phyloP scores from a whole-genome alignment of 1,139 yeast species.

The Zygoascus sp. region DNA sequence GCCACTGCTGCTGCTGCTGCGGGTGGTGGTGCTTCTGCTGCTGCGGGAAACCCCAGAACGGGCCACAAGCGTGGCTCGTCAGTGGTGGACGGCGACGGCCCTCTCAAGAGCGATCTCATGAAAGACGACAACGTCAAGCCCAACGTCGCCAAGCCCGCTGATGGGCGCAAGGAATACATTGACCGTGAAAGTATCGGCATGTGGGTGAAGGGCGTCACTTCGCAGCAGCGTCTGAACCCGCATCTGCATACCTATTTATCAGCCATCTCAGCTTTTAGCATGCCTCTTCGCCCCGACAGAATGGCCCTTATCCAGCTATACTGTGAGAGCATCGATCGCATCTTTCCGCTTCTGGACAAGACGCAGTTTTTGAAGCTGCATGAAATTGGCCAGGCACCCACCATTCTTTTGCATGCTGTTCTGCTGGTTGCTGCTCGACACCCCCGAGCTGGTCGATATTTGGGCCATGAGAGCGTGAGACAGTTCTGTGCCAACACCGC shows the following conservation, averaged over 20 bases:
- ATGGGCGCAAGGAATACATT: conserved; percentile 5
- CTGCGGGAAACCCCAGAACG: neutral
- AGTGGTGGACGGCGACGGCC: neutral
- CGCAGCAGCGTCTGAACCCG: conserved; percentile 31
- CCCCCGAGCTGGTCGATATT: conserved; percentile 34
- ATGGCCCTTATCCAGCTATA: conserved; percentile 37
- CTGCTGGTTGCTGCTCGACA: conserved; percentile 40
- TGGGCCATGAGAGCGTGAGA: conserved; percentile 33
- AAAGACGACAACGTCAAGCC: neutral
- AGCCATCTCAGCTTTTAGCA: conserved; percentile 40
- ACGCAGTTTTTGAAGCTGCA: conserved; percentile 37
- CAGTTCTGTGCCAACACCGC: conserved; percentile 35
- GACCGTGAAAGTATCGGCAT: conserved; percentile 33
- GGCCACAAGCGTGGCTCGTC: neutral
- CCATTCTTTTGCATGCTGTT: conserved; percentile 39
- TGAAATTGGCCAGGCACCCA: conserved; percentile 37
- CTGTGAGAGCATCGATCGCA: conserved; percentile 36
- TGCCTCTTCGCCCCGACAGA: conserved; percentile 33
- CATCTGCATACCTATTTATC: conserved; percentile 35
- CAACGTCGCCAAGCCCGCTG: conserved; percentile 1
- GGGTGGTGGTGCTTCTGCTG: no score
- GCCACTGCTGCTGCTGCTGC: no score
- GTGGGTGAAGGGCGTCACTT: conserved; percentile 35
- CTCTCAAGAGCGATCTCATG: neutral
- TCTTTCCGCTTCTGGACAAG: conserved; percentile 40